Percentiles rank a stretch among this genome's conserved stretches.
Evolutionary conservation across 2,329 filamentous ascomycete species (phyloP).

Genomic region (Fusarium sp.): DNA sequence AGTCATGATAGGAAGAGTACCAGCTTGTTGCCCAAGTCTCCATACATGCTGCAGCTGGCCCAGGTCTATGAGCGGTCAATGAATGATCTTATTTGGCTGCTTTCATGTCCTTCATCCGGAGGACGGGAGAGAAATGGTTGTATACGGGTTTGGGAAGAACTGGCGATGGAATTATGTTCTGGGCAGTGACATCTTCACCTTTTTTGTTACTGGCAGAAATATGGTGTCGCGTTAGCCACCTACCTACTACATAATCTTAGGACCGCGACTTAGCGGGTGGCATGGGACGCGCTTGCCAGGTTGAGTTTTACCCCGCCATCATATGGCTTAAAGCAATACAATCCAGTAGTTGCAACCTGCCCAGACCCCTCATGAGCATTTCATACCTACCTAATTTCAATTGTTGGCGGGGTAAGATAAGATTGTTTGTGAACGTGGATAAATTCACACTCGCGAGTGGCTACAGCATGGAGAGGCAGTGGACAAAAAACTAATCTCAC

Average conservation of each 20-base stretch:
- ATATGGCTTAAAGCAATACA: conserved; percentile 45
- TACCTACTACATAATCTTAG: no score
- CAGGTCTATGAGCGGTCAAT: conserved; percentile 13
- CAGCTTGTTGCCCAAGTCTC: conserved; percentile 87
- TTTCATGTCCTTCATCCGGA: conserved; percentile 2
- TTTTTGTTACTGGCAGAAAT: conserved; percentile 16
- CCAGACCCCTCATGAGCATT: conserved; percentile 39
- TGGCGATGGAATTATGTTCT: conserved; percentile 7
- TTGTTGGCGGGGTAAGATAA: conserved; percentile 19
- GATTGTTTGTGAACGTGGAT: neutral
- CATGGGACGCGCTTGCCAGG: conserved; percentile 28
- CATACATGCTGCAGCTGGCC: conserved; percentile 74
- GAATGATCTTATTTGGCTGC: neutral
- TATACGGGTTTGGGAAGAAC: neutral
- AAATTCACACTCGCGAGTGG: neutral
- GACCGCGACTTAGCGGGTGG: conserved; percentile 29
- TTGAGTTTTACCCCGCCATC: conserved; percentile 46
- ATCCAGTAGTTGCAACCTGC: conserved; percentile 21
- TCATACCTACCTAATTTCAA: neutral
- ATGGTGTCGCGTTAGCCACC: conserved; percentile 30
- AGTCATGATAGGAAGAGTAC: conserved; percentile 58
- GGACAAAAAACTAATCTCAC: no score
- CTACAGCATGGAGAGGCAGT: neutral
- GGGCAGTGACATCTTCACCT: conserved; percentile 20
- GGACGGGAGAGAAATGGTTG: neutral